Base-by-base conservation (phyloP, 2,329 filamentous ascomycete species). In the Allantophomopsis lycopodina region DNA sequence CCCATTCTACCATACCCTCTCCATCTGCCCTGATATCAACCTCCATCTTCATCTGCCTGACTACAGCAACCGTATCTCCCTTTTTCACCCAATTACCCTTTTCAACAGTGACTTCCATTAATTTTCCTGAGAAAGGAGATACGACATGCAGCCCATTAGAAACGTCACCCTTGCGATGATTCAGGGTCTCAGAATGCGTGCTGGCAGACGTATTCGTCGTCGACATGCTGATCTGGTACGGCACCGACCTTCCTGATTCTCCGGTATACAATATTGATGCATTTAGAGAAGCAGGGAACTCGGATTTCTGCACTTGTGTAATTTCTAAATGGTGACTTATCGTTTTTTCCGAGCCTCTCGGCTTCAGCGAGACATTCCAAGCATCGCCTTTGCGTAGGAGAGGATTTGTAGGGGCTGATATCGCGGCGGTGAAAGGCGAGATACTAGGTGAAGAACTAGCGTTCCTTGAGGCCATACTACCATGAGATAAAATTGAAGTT, bases 21-120 rank as follows among this genome's bases (percentile, higher is more conserved):
- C 38, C 45, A 12, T 31, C 37, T 2, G 46, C 42, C 15, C 76
- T 55, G 2, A 80, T 66, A 48, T 79, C 76, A n/a, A 79, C 55
- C 46, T 80, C 76, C 75, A 79, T 80, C 55, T 79, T 79, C 73
- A 79, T 79, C 55, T 79, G 75, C 54, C 71, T 70, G 15, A 79
- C 66, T 14, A 79, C 71, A 7, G 60, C 69, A 46, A 79, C 58
- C 0, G 69, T 56, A 32, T 77, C 66, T 2, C 71, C 70, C 43
- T 67, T 59, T 15, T 52, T 53, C 1, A 74, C 56, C 6, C 52
- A 46, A 42, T 74, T 68, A 0, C 69, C 70, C 4, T 64, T 62
- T 5, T 69, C 62, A 0, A 79, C 71, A 2, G 72, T 48, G 1
- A 79, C 57, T 50, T 79, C 75, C 2, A 78, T 66, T 18, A 79